These are phyloP conservation scores for Tolypocladium pustulatum DNA, from an alignment of 2,329 filamentous ascomycete genomes.

Conservation along the genomic window DNA sequence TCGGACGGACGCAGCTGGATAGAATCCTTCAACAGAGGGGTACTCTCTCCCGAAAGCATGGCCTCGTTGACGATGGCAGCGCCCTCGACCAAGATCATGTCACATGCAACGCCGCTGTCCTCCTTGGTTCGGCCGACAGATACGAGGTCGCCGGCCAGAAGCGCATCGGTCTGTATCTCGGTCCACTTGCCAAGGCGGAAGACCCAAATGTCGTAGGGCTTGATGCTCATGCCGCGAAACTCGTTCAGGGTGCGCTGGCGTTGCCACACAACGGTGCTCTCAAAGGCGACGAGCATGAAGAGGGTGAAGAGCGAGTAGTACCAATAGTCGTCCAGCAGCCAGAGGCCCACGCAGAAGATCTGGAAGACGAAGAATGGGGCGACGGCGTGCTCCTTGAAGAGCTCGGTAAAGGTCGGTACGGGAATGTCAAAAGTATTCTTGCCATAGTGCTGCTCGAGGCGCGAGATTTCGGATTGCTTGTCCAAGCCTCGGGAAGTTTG, in stretches of 20 bases:
- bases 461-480: slow-evolving; percentile 63
- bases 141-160: slow-evolving; percentile 86
- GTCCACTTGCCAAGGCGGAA: slow-evolving; percentile 81
- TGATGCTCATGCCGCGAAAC: slow-evolving; percentile 98
- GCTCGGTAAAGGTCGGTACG: slow-evolving; percentile 86
- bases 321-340: slow-evolving; percentile 99
- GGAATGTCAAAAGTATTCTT: slow-evolving; percentile 96
- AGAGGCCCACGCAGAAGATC: slow-evolving; percentile 94
- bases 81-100: slow-evolving; percentile 91
- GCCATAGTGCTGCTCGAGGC: slow-evolving; percentile 86
- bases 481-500: slow-evolving; percentile 70
- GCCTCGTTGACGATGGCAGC: slow-evolving; percentile 98
- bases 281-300: slow-evolving; percentile 95
- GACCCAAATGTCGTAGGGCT: slow-evolving; percentile 91
- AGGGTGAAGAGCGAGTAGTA: slow-evolving; percentile 99
- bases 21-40: slow-evolving; percentile 91
- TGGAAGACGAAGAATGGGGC: slow-evolving; percentile 99
- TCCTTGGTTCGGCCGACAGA: slow-evolving; percentile 93
- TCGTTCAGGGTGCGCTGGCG: slow-evolving; percentile 90
- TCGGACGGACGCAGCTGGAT: slow-evolving; percentile 80
- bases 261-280: slow-evolving; percentile 99
- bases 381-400: slow-evolving; percentile 97
- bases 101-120: slow-evolving; percentile 91
- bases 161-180: slow-evolving; percentile 79
- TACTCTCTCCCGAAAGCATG: slow-evolving; percentile 98